These are phyloP conservation scores for Candolleomyces efflorescens DNA, from an alignment of 768 basidiomycete genomes.

Conservation along the genomic window DNA sequence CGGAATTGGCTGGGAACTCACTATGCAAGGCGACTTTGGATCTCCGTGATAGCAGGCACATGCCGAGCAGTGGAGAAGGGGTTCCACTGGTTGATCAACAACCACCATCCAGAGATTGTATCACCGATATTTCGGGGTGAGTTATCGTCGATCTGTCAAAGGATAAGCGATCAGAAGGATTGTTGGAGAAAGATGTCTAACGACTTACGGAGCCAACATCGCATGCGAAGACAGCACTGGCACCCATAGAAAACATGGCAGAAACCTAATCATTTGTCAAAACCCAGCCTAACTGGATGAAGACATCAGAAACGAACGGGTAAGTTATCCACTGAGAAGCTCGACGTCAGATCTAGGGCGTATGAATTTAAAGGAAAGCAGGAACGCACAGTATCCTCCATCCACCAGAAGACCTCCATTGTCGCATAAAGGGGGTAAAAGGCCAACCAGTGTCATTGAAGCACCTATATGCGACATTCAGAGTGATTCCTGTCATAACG, in stretches of 20 bases:
- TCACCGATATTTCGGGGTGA: constrained; percentile 94
- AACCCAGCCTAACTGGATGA: background rate
- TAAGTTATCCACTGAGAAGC: constrained; percentile 72
- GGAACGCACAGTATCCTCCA: constrained; percentile 73
- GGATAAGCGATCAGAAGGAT: constrained; percentile 1
- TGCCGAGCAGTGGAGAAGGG: constrained; percentile 76
- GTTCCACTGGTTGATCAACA: constrained; percentile 89
- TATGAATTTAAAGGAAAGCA: background rate
- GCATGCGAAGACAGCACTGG: constrained; percentile 84
- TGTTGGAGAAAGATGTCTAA: background rate
- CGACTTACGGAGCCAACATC: constrained; percentile 82
- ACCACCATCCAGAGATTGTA: constrained; percentile 94
- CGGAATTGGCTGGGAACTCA: constrained; percentile 38
- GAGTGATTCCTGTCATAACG: background rate
- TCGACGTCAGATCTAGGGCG: constrained; percentile 8
- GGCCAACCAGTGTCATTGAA: constrained; percentile 95
- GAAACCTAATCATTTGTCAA: constrained; percentile 50
- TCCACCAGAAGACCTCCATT: constrained; percentile 91
- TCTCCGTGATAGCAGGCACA: constrained; percentile 88
- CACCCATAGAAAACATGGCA: constrained; percentile 90
- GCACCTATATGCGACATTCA: constrained; percentile 51
- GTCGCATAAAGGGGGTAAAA: constrained; percentile 92
- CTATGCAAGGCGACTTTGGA: constrained; percentile 94
- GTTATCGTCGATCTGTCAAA: constrained; percentile 80
- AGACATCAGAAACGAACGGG: constrained; percentile 49